Evolutionary conservation across 352 stramenopile species (phyloP).

Genomic region (Pythium oligandrum): DNA sequence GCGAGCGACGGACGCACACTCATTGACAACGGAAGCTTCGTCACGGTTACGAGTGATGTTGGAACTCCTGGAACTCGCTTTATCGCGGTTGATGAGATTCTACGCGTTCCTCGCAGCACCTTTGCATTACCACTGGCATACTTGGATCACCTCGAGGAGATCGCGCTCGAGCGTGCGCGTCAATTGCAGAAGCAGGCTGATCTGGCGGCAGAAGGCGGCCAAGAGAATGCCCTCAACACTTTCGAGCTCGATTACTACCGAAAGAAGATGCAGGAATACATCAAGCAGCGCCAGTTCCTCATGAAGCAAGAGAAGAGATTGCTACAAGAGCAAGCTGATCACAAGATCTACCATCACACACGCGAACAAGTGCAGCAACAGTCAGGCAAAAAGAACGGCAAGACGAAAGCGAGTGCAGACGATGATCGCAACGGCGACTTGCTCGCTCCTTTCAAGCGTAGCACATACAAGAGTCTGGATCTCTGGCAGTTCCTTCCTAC

Average conservation of each 20-base stretch:
- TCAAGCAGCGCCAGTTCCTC: constrained; percentile 71
- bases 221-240: constrained; percentile 22
- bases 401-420: constrained; percentile 8
- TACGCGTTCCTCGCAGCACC: constrained; percentile 66
- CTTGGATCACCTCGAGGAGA: constrained; percentile 67
- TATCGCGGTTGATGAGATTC: constrained; percentile 72
- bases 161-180: constrained; percentile 46
- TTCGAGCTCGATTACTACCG: constrained; percentile 58
- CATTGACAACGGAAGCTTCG: constrained; percentile 64
- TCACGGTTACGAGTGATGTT: constrained; percentile 34
- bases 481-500: constrained; percentile 77
- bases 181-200: constrained; percentile 46
- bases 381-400: constrained; percentile 16
- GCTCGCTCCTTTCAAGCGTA: constrained; percentile 74
- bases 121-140: constrained; percentile 72
- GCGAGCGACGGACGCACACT: constrained; percentile 33
- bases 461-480: constrained; percentile 77
- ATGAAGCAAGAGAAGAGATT: constrained; percentile 69
- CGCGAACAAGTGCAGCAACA: constrained; percentile 13
- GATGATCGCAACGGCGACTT: constrained; percentile 19
- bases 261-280: constrained; percentile 68
- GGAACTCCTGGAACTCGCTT: constrained; percentile 20
- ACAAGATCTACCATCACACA: constrained; percentile 28
- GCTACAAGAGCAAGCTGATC: constrained; percentile 44
- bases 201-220: constrained; percentile 8